Evolutionary conservation across 2,329 filamentous ascomycete genomes (phyloP), one percentile per base, ranked within the genome.

Genomic region (Colletotrichum coccodes): DNA sequence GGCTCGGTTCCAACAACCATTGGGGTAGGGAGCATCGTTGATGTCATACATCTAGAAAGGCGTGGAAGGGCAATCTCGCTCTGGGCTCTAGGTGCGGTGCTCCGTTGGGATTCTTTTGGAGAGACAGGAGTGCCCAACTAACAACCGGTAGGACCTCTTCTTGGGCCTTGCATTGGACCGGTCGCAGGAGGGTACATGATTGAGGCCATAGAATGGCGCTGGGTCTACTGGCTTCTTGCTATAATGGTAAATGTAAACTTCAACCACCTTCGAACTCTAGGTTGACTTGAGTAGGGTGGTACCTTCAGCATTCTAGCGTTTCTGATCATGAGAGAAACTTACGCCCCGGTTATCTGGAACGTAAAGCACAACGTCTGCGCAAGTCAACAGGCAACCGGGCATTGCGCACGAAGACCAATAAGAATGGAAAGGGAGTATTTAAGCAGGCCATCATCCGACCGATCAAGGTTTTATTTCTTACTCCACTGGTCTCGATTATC

Each of bases 1-100:
- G 36, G 36, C 14, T 11, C 9, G 12, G 16, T 14, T 4, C 36
- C 36, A 5, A 40, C 16, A 14, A 14, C 16, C 6, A 11, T 40
- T 16, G 91, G 90, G 8, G 89, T 89, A 36, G 90, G 90, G 23
- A 88, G 88, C 3, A 89, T 93, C 40, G 87, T 89, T 32, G 91
- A 93, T 75, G 83, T 93, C 78, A 84, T 92, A 32, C 74, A 76
- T 0, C 84, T 85, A 54, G 86, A 90, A 72, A 83, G 87, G 71
- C 84, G 90, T 40, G 89, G 87, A 49, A 11, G 78, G 4, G 87
- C 87, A 60, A 90, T 91, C 87, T 82, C 84, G 1, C 79, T 75
- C 11, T 86, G 82, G 63, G 77, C n/a, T n/a, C n/a, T n/a, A n/a
- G n/a, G n/a, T n/a, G n/a, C n/a, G n/a, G n/a, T n/a, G n/a, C n/a